These are phyloP conservation scores for Ustilago trichophora DNA, from an alignment of 1,284 basidiomycete genomes.

Conservation along the genomic window DNA sequence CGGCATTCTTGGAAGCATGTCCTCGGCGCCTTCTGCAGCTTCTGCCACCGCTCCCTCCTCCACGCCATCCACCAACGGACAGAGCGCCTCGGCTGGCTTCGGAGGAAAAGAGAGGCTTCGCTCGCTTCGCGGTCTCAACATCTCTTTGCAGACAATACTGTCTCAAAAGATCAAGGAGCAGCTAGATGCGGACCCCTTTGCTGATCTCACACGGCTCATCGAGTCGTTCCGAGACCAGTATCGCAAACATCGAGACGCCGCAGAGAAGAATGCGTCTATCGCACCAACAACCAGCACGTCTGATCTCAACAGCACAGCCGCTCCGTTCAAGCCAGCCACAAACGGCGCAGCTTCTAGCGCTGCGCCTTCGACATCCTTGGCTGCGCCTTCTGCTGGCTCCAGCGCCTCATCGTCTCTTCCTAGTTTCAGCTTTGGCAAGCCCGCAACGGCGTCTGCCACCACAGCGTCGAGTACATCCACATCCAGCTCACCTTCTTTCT, in stretches of 20 bases:
- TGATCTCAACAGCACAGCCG: slow-evolving; percentile 4
- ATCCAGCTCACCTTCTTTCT: slow-evolving; percentile 23
- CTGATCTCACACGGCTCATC: slow-evolving; percentile 25
- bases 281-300: not conserved
- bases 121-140: slow-evolving; percentile 34
- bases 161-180: slow-evolving; percentile 32
- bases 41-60: not conserved
- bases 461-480: not conserved
- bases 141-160: slow-evolving; percentile 26
- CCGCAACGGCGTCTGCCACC: slow-evolving; percentile 3
- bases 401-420: slow-evolving; percentile 10
- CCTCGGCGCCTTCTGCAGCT: slow-evolving; percentile 1
- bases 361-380: not conserved
- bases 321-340: not conserved
- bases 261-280: slow-evolving; percentile 10
- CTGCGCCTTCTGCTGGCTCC: slow-evolving; percentile 4
- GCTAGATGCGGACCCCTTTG: slow-evolving; percentile 36
- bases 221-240: slow-evolving; percentile 34
- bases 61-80: slow-evolving; percentile 10
- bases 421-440: slow-evolving; percentile 33
- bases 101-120: slow-evolving; percentile 20
- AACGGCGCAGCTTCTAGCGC: slow-evolving; percentile 12
- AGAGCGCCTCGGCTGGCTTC: not conserved
- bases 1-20: slow-evolving; percentile 11
- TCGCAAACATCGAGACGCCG: slow-evolving; percentile 20